Evolutionary conservation across 2,329 filamentous ascomycete genomes (phyloP), one percentile per base, ranked within the genome.

Genomic region (Microsporum ferrugineum): DNA sequence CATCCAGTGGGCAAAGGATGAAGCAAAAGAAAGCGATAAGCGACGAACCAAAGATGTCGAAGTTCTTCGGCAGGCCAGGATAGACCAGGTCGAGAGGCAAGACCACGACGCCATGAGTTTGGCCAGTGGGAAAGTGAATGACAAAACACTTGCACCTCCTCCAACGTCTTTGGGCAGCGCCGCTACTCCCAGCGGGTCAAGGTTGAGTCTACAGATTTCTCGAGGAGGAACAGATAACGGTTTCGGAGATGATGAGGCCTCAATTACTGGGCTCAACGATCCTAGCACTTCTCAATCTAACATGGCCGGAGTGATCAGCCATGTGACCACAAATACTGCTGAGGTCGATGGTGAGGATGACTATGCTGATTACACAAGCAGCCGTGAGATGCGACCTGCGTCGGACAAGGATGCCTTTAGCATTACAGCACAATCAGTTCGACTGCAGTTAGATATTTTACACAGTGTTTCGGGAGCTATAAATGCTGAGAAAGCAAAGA

Each of bases 1-100:
- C 4, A 99, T 99, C 57, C 94, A 97, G 72, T 97, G 90, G 88
- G 87, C 90, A 65, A 99, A 99, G 74, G 94, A 99, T 70, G 94
- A 97, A 75, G 91, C 90, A 5, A 91, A 88, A 67, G 90, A 95
- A 72, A 92, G 96, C 68, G 87, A 92, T 70, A 85, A 81, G 66
- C 85, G 91, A 63, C 85, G 85, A 38, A 84, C 84, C 5, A 85
- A 85, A 61, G 88, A 87, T 68, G 87, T 86, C 4, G 89, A 94
- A 72, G 80, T 86, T 39, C 75, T 95, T 58, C 84, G 84, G 65
- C 87, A 91, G 70, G 90, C 89, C 60, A 91, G 91, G 73, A 85
- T 86, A 14, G 89, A 94, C 64, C 87, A 89, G 63, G 77, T 82
- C 27, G 79, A 81, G 60, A 76, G 75, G 62, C 79, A 81, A 61